A percentile compares a stretch with the other conserved stretches of the same genome.
phyloP scores from a whole-genome alignment of 129 eudicot genomes.

The Helianthus tuberosus region DNA sequence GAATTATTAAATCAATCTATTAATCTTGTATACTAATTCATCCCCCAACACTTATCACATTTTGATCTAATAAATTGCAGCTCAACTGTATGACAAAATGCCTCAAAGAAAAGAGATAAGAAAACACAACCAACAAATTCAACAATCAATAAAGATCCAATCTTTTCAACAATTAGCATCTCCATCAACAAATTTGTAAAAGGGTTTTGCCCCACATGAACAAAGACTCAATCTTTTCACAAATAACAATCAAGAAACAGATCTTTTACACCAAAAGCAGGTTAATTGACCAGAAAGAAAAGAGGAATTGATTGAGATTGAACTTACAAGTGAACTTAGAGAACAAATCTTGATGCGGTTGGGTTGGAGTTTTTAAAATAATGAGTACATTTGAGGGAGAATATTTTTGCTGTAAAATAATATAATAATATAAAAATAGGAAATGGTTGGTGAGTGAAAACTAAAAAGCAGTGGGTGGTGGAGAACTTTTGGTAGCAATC shows the following conservation, averaged over 20 bases:
- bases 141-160: slow-evolving; percentile 32
- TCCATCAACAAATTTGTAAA: slow-evolving; percentile 1
- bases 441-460: slow-evolving; percentile 34
- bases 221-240: slow-evolving; percentile 16
- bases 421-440: slow-evolving; percentile 6
- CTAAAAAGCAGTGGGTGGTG: slow-evolving; percentile 40
- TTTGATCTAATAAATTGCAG: slow-evolving; percentile 26
- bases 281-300: slow-evolving; percentile 4
- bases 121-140: slow-evolving; percentile 3
- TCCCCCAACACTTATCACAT: slow-evolving; percentile 27
- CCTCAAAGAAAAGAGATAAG: slow-evolving; percentile 19
- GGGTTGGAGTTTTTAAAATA: slow-evolving; percentile 5
- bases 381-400: slow-evolving; percentile 11
- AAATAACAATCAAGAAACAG: background rate
- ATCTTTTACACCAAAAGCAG: slow-evolving; percentile 3
- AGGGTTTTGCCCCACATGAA: slow-evolving; percentile 12
- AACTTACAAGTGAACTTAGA: slow-evolving; percentile 35
- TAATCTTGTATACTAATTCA: background rate
- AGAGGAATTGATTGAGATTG: slow-evolving; percentile 17
- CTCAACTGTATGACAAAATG: slow-evolving; percentile 28
- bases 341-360: slow-evolving; percentile 41
- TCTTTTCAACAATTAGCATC: slow-evolving; percentile 17
- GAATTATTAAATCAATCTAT: background rate
- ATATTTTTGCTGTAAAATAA: background rate
- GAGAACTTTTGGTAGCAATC: slow-evolving; percentile 37